phyloP scores from a whole-genome alignment of 805 yeast species.

The Wickerhamomyces alni region DNA sequence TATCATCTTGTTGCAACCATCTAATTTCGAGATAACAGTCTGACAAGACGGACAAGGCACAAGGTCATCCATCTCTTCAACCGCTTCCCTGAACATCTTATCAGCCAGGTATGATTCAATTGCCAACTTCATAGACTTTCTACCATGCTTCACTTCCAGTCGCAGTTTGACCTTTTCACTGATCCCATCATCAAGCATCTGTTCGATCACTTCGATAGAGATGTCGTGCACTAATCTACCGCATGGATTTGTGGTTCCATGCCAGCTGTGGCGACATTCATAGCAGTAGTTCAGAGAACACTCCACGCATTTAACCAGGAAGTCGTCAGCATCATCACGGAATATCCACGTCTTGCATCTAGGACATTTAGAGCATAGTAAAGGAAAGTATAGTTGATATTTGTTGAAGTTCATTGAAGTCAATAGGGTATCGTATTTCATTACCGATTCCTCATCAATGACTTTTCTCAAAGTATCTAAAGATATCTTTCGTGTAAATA shows the following conservation, averaged over 20 bases:
- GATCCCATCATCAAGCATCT: conserved; percentile 14
- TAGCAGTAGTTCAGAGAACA: conserved; percentile 53
- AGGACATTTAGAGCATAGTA: conserved; percentile 46
- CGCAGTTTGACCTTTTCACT: conserved; percentile 29
- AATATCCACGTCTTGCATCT: conserved; percentile 44
- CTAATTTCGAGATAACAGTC: conserved; percentile 43
- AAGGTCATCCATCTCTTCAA: conserved; percentile 36
- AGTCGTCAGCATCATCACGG: conserved; percentile 38
- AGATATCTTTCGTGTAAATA: conserved; percentile 38
- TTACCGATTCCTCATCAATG: conserved; percentile 23
- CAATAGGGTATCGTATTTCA: conserved; percentile 35
- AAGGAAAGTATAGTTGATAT: conserved; percentile 39
- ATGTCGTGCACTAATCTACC: conserved; percentile 27
- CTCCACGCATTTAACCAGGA: conserved; percentile 40
- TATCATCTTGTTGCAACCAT: conserved; percentile 62
- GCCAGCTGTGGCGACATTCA: conserved; percentile 56
- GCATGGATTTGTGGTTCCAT: conserved; percentile 46
- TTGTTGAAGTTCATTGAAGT: conserved; percentile 35
- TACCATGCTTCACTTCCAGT: conserved; percentile 40
- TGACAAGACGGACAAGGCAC: conserved; percentile 49
- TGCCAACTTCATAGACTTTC: conserved; percentile 33
- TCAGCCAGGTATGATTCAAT: conserved; percentile 43
- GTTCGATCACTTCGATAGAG: conserved; percentile 22
- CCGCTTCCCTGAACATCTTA: conserved; percentile 36
- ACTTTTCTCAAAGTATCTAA: conserved; percentile 28